phyloP scores from a whole-genome alignment of 768 basidiomycete genomes.

The Lactarius indigo region DNA sequence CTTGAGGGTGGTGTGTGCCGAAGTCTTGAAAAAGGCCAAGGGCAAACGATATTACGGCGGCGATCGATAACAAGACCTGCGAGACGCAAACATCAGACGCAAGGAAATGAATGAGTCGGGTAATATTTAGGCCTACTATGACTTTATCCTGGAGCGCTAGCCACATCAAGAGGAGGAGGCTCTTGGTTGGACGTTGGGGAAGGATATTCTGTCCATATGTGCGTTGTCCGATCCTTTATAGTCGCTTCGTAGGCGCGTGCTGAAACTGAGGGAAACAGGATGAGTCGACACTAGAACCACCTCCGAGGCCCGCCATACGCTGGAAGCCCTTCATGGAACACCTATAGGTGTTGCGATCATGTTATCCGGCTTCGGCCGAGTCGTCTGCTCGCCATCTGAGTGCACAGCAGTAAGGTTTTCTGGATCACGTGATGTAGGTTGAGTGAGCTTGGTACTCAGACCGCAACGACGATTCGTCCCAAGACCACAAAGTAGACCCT shows the following conservation, averaged over 20 bases:
- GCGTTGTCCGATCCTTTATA: slow-evolving; percentile 43
- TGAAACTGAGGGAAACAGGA: not conserved
- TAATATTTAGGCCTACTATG: slow-evolving; percentile 41
- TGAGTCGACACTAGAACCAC: not conserved
- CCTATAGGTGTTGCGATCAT: no score
- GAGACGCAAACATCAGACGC: slow-evolving; percentile 36
- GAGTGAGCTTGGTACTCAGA: slow-evolving; percentile 25
- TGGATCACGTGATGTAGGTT: slow-evolving; percentile 2
- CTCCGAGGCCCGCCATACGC: no score
- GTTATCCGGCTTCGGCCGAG: no score
- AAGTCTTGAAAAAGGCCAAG: slow-evolving; percentile 96
- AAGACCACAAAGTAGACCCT: slow-evolving; percentile 64
- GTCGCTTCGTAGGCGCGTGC: slow-evolving; percentile 25
- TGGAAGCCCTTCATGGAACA: no score
- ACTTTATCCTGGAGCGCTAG: slow-evolving; percentile 61
- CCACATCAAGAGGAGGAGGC: slow-evolving; percentile 54
- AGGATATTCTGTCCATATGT: slow-evolving; percentile 55
- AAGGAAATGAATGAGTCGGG: slow-evolving; percentile 1
- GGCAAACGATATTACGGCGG: slow-evolving; percentile 79
- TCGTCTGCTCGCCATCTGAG: no score
- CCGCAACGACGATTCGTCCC: slow-evolving; percentile 61
- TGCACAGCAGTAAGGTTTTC: no score
- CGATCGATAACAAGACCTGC: slow-evolving; percentile 85
- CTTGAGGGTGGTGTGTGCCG: slow-evolving; percentile 55
- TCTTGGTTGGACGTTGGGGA: slow-evolving; percentile 46